Conservation (phyloP, 805 yeast genomes). For the Saccharomyces cerevisiae region DNA sequence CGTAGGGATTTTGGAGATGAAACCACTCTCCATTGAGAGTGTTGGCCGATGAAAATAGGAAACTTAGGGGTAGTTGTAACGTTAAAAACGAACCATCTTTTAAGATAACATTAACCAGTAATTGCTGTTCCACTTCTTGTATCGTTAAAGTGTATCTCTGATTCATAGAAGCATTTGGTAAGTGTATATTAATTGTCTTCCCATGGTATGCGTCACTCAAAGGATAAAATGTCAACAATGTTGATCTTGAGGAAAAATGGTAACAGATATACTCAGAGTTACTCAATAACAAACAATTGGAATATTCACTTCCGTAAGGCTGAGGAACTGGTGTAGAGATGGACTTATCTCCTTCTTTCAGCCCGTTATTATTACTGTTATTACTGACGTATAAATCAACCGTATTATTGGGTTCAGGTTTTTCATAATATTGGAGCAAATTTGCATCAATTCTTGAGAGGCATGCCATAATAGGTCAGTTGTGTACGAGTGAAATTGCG, state of each 20-base stretch:
- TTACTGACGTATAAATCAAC: slow-evolving; percentile 14
- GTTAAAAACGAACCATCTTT: slow-evolving; percentile 20
- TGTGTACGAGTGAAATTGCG: neutral
- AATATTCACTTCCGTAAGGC: slow-evolving; percentile 13
- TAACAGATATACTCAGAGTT: slow-evolving; percentile 20
- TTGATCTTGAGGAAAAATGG: slow-evolving; percentile 18
- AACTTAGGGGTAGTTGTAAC: slow-evolving; percentile 19
- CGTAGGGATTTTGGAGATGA: slow-evolving; percentile 57
- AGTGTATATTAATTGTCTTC: slow-evolving; percentile 18
- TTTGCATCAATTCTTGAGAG: slow-evolving; percentile 25
- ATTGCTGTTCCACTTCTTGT: slow-evolving; percentile 1
- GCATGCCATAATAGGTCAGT: neutral
- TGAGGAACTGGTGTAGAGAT: neutral
- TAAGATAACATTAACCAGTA: slow-evolving; percentile 21
- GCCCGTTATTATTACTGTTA: neutral
- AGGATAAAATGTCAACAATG: slow-evolving; percentile 19
- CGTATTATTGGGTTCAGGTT: slow-evolving; percentile 7
- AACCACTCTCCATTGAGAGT: slow-evolving; percentile 44
- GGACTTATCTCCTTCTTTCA: neutral
- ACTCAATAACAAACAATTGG: slow-evolving; percentile 13
- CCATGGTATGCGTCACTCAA: slow-evolving; percentile 13
- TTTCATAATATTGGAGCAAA: slow-evolving; percentile 15
- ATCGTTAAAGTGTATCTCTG: slow-evolving; percentile 18
- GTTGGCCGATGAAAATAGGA: slow-evolving; percentile 9
- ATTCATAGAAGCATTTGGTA: slow-evolving; percentile 21